Percentiles rank a stretch among this genome's conserved stretches.
These are phyloP conservation scores for Populus euphratica DNA, from an alignment of 345 rosid species.

Conservation along the genomic window DNA sequence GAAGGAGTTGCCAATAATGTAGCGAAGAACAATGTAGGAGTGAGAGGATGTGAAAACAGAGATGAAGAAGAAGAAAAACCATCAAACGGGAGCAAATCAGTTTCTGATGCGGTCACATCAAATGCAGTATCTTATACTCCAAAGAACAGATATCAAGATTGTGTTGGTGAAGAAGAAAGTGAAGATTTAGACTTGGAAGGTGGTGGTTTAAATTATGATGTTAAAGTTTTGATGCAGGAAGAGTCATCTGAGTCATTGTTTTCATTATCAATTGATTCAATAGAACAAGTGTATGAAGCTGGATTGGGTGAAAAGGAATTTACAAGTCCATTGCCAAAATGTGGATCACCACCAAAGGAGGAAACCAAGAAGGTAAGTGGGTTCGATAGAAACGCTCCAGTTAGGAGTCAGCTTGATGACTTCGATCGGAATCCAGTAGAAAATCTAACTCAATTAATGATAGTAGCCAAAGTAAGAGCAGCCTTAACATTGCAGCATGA, in stretches of 20 bases:
- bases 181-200: conserved; percentile 3
- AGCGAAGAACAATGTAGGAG: not conserved
- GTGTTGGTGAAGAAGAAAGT: not conserved
- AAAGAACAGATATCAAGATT: not conserved
- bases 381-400: not conserved
- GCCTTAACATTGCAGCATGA: not conserved
- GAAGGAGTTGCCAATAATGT: not conserved
- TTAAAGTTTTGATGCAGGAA: conserved; percentile 20
- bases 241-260: conserved; percentile 67
- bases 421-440: conserved; percentile 18
- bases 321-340: conserved; percentile 20
- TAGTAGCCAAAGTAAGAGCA: conserved; percentile 6
- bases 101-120: not conserved
- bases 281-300: conserved; percentile 25
- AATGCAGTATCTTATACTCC: not conserved
- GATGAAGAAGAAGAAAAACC: not conserved
- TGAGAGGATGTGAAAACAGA: not conserved
- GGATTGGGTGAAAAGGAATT: conserved; percentile 32
- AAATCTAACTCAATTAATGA: conserved; percentile 6
- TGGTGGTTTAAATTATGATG: not conserved
- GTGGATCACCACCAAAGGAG: not conserved
- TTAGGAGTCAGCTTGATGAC: not conserved
- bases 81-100: not conserved
- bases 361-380: not conserved
- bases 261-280: conserved; percentile 56